Conservation (phyloP, 352 stramenopile species). For the Phytophthora sojae region DNA sequence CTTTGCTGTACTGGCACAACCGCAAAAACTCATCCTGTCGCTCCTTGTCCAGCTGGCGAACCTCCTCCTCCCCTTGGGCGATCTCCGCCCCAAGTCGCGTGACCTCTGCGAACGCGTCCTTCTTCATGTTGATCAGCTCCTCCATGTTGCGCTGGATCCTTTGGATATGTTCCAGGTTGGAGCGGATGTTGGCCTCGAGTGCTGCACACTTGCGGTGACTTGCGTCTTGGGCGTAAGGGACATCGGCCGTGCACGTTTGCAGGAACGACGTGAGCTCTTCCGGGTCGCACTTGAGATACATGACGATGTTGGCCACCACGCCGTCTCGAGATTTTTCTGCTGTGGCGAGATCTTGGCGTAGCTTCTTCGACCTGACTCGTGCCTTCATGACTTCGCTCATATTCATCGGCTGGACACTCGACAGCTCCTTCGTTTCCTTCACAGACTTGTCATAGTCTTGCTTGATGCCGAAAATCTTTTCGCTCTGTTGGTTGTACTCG, state of each 20-base stretch:
- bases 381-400: constrained; percentile 44
- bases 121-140: constrained; percentile 62
- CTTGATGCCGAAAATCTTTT: constrained; percentile 56
- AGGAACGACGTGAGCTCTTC: constrained; percentile 53
- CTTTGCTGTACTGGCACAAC: constrained; percentile 62
- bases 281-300: constrained; percentile 56
- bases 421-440: constrained; percentile 49
- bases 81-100: constrained; percentile 61
- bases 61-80: constrained; percentile 40
- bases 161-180: constrained; percentile 41
- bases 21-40: constrained; percentile 55
- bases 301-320: constrained; percentile 54
- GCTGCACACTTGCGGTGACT: constrained; percentile 61
- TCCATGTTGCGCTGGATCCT: constrained; percentile 61
- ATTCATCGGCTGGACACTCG: constrained; percentile 33
- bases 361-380: constrained; percentile 18
- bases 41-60: constrained; percentile 54
- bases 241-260: constrained; percentile 43
- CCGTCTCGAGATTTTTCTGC: constrained; percentile 54
- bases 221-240: constrained; percentile 52
- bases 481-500: constrained; percentile 67
- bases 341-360: constrained; percentile 35
- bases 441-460: constrained; percentile 39
- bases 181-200: constrained; percentile 50
- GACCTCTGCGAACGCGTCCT: constrained; percentile 58